Evolutionary conservation across 73 alveolate species (phyloP), one percentile per base, ranked within the genome.

Genomic region (Stentor coeruleus): DNA sequence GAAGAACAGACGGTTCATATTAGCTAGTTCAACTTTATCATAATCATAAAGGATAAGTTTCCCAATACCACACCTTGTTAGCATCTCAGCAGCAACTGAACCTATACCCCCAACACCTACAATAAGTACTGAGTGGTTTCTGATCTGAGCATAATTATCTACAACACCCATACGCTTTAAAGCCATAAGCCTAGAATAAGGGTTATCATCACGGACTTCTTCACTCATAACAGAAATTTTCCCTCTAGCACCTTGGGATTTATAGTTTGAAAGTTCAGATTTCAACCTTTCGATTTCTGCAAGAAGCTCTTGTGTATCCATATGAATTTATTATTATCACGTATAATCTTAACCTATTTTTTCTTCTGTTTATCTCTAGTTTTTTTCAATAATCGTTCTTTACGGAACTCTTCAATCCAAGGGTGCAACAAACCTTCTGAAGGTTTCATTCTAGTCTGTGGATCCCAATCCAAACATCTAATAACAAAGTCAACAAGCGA

Each of bases 41-140:
- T 95, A 95, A 85, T 95, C 99, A 81, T 72, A 94, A 39, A 92
- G 86, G 30, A 91, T 87, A 60, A 92, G 80, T 85, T 92, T 92
- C 77, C 99, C 99, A 59, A 97, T 87, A 35, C 99, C 99, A 74
- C 99, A 97, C 74, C 99, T 88, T 4, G 98, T 96, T 55, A 97
- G 88, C 99, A 97, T 97, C 88, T 97, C 99, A 20, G 99, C 99
- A 58, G 97, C 96, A 14, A 97, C 99, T 35, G 99, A 97, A 39
- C 99, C 99, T 35, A 88, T 81, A 30, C 99, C 99, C n/a, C 99
- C 99, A 1, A 96, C 95, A 3, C 99, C 99, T 36, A 96, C 98
- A 26, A 96, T 96, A 35, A 93, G 81, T 28, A 93, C 94, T 20
- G 98, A 85, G 49, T 59, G 83, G 31, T 91, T 86, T 40, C 98